phyloP scores from a whole-genome alignment of 2,329 filamentous ascomycete genomes.

The Teratosphaeria gauchensis region DNA sequence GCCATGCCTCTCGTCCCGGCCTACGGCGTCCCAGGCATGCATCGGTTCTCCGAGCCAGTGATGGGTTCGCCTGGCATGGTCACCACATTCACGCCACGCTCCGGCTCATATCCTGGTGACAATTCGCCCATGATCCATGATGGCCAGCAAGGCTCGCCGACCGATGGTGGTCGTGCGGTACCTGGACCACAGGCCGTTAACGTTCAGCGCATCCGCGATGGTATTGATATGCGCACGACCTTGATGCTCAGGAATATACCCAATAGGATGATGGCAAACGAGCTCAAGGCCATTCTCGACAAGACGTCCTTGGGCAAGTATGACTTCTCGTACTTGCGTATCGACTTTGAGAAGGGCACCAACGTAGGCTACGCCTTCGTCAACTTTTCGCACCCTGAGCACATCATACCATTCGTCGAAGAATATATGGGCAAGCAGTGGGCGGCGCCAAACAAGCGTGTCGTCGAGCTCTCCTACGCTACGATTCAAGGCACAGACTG shows the following conservation, averaged over 20 bases:
- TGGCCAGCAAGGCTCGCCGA: background rate
- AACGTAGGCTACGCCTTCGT: slow-evolving; percentile 97
- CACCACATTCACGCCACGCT: background rate
- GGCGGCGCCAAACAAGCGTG: slow-evolving; percentile 52
- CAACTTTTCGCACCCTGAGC: slow-evolving; percentile 73
- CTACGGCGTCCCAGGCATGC: background rate
- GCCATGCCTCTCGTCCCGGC: background rate
- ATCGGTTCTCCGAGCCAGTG: background rate
- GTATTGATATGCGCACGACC: slow-evolving; percentile 41
- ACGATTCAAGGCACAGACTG: slow-evolving; percentile 91
- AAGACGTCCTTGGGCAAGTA: slow-evolving; percentile 71
- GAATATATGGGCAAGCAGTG: slow-evolving; percentile 37
- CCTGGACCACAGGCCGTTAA: slow-evolving; percentile 30
- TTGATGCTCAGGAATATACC: slow-evolving; percentile 92
- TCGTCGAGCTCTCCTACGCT: slow-evolving; percentile 89
- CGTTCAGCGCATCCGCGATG: slow-evolving; percentile 29
- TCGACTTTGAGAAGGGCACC: slow-evolving; percentile 43
- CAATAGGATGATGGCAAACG: slow-evolving; percentile 63
- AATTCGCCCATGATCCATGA: slow-evolving; percentile 4
- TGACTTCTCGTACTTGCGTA: slow-evolving; percentile 91
- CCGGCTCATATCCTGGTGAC: background rate
- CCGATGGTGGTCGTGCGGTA: background rate
- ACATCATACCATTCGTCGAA: slow-evolving; percentile 62
- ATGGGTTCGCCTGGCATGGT: background rate
- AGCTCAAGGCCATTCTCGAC: slow-evolving; percentile 68